Evolutionary conservation across 2,329 filamentous ascomycete species (phyloP).

Genomic region (Ceratocystis colombiana): DNA sequence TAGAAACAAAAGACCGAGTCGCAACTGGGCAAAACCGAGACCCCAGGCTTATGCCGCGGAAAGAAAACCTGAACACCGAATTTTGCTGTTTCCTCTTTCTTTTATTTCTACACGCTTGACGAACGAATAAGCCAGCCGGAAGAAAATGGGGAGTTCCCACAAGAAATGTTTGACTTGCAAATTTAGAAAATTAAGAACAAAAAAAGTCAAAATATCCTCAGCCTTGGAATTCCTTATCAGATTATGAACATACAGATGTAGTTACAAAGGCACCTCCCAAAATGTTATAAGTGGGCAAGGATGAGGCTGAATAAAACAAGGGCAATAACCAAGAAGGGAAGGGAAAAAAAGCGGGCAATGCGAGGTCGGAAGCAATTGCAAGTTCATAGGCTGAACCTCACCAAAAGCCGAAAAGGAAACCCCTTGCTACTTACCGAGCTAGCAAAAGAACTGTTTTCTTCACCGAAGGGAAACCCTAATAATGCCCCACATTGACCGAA

Average conservation of each 20-base stretch:
- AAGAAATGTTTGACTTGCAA: too few relatives aligned
- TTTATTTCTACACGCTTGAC: too few relatives aligned
- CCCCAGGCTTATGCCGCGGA: not conserved
- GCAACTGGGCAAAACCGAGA: not conserved
- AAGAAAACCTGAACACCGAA: too few relatives aligned
- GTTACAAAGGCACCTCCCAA: not conserved
- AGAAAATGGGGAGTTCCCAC: too few relatives aligned
- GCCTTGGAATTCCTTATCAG: conserved; percentile 5
- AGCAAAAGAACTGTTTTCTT: not conserved
- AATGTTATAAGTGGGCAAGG: conserved; percentile 6
- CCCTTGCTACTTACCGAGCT: not conserved
- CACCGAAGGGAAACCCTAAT: not conserved
- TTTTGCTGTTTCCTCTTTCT: too few relatives aligned
- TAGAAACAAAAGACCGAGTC: not conserved
- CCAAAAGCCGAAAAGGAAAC: too few relatives aligned
- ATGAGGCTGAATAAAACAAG: not conserved
- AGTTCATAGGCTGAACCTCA: not conserved
- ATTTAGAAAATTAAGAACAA: not conserved
- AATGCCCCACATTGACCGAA: not conserved
- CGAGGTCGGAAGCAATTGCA: not conserved
- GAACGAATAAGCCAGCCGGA: too few relatives aligned
- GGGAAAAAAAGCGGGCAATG: conserved; percentile 1
- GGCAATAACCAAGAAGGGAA: not conserved
- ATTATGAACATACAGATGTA: not conserved
- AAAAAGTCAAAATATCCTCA: not conserved